These are phyloP conservation scores for Viola odorata DNA, from an alignment of 345 rosid genomes.

Conservation along the genomic window DNA sequence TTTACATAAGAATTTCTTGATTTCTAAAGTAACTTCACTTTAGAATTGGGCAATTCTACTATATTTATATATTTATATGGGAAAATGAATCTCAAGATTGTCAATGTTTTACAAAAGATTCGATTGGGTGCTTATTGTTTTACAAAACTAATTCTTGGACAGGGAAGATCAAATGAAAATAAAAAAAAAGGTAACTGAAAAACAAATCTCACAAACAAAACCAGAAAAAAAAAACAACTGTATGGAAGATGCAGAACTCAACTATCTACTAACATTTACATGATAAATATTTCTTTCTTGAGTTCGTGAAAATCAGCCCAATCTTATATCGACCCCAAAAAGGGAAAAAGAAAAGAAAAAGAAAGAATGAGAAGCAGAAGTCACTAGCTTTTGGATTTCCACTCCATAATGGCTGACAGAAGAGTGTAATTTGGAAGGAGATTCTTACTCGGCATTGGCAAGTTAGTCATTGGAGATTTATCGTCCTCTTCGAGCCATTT, in stretches of 20 bases:
- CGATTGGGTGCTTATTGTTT: too few species aligned
- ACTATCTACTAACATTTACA: not conserved
- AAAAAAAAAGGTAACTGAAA: too few species aligned
- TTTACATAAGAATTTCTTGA: too few species aligned
- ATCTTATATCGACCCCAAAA: not conserved
- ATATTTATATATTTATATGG: too few species aligned
- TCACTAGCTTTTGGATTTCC: constrained; percentile 45
- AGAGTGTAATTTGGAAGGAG: constrained; percentile 66
- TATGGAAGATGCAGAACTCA: not conserved
- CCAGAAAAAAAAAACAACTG: too few species aligned
- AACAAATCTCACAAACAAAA: not conserved
- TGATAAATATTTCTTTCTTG: not conserved
- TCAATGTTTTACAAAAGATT: too few species aligned
- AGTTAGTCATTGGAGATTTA: constrained; percentile 62
- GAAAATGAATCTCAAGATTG: too few species aligned
- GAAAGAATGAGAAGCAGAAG: not conserved
- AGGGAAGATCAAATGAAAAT: too few species aligned
- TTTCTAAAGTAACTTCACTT: too few species aligned
- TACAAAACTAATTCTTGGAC: too few species aligned
- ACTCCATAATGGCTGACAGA: constrained; percentile 54
- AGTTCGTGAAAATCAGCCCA: too few species aligned
- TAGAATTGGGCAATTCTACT: too few species aligned
- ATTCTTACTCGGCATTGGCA: constrained; percentile 38
- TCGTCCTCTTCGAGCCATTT: constrained; percentile 56
- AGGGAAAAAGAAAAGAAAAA: not conserved